A percentile compares a stretch with the other conserved stretches of the same genome.
These are phyloP conservation scores for Penicillium sp. DNA, from an alignment of 2,329 filamentous ascomycete genomes.

Conservation along the genomic window DNA sequence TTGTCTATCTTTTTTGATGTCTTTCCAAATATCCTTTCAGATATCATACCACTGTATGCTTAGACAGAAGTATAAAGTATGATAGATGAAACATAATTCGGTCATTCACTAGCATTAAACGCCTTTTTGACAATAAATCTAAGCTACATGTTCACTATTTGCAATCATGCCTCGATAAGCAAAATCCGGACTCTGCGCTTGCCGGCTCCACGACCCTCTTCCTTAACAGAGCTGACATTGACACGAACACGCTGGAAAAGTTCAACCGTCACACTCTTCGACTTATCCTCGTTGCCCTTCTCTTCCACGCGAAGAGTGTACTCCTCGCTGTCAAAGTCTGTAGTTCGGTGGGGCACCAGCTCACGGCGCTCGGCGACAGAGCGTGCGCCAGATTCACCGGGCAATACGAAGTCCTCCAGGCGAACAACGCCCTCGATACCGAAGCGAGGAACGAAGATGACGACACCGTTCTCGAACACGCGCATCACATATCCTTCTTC, in stretches of 20 bases:
- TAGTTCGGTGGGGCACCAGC: conserved; percentile 60
- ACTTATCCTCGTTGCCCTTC: conserved; percentile 45
- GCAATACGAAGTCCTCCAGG: conserved; percentile 76
- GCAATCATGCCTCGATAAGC: conserved; percentile 34
- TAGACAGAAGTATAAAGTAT: too few species aligned
- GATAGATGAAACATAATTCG: neutral
- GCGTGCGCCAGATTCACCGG: conserved; percentile 52
- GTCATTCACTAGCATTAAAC: conserved; percentile 7
- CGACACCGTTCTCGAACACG: conserved; percentile 95
- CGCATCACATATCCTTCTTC: conserved; percentile 97
- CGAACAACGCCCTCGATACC: conserved; percentile 92
- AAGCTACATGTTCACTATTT: conserved; percentile 14
- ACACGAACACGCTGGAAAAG: conserved; percentile 92
- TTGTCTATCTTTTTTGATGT: too few species aligned
- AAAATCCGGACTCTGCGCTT: conserved; percentile 69
- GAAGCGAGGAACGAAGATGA: conserved; percentile 93
- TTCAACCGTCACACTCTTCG: conserved; percentile 61
- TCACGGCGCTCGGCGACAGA: conserved; percentile 36
- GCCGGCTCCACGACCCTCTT: conserved; percentile 77
- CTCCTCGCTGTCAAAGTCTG: conserved; percentile 80
- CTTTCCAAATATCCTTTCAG: too few species aligned
- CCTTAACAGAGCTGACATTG: conserved; percentile 86
- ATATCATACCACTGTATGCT: too few species aligned
- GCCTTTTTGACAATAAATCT: conserved; percentile 11
- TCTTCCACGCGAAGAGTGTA: conserved; percentile 70